Conservation (phyloP, 2,329 filamentous ascomycete genomes). For the Fusarium acutatum region DNA sequence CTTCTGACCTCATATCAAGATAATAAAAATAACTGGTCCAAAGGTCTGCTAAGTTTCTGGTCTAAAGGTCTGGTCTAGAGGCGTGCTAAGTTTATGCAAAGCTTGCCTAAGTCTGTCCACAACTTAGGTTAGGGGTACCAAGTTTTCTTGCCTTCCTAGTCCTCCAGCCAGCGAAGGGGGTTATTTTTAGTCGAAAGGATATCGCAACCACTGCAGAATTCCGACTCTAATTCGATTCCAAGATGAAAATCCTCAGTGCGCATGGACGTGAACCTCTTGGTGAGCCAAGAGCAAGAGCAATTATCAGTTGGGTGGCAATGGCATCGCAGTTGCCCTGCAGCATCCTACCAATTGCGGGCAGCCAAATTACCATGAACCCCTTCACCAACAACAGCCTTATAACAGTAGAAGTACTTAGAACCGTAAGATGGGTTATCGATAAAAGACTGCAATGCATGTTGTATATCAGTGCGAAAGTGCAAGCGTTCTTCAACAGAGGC, state of each 20-base stretch:
- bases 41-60: too few species aligned
- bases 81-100: neutral
- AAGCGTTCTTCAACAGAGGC: neutral
- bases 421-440: neutral
- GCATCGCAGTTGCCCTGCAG: neutral
- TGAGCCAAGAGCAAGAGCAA: neutral
- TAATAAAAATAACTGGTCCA: neutral
- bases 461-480: rapidly evolving
- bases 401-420: neutral
- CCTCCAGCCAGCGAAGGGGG: neutral
- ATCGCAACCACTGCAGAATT: neutral
- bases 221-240: neutral
- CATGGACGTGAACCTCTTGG: neutral
- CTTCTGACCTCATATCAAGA: neutral
- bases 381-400: neutral
- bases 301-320: neutral
- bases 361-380: neutral
- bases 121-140: neutral
- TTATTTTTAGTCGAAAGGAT: rapidly evolving
- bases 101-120: neutral
- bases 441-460: neutral
- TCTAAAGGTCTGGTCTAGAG: too few species aligned
- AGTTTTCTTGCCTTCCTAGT: neutral
- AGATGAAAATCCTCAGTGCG: neutral
- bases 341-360: neutral